Base-by-base conservation (phyloP, 2,329 filamentous ascomycete genomes). In the Myriosclerotinia scirpicola region DNA sequence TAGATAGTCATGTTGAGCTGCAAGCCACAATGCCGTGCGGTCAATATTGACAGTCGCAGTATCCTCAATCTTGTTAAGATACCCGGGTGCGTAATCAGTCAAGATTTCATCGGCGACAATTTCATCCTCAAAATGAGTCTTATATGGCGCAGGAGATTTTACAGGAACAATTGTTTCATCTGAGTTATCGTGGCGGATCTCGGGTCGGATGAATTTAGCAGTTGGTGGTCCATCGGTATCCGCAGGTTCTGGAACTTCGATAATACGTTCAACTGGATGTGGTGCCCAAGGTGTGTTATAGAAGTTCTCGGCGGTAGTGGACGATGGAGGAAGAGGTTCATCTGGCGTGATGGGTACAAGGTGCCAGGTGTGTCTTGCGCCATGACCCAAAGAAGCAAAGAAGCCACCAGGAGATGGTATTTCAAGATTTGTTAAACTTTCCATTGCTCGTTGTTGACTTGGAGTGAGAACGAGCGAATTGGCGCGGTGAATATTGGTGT, bases 391-490 rank as follows among this genome's bases (percentile, higher is more conserved):
- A 0, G 90, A 92, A 2, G 91, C 91, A 78, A 97, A 97, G 82
- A 97, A 97, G 0, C 90, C 92, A 36, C 92, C 90, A 0, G 94
- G 94, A 0, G 94, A 97, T 7, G 93, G 94, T 44, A 98, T 93
- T 36, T 93, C 93, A 26, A 97, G 84, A 67, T 86, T 88, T 26
- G 91, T 93, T 69, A 97, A 84, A 50, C 89, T 90, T 66, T 89
- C 88, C 17, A 88, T 81, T 17, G 88, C 89, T 66, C 83, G 78
- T 67, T 82, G 83, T 54, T 86, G 85, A 11, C 82, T 79, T 12
- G 85, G 81, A 0, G 81, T 81, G 26, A 77, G 76, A 52, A 80
- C 77, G 58, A 80, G 77, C 14, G 79, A 78, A 67, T 76, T 70
- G 54, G 75, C 69, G 26, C 74, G 73, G 60, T 69, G 75, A 48